phyloP scores from a whole-genome alignment of 2,329 filamentous ascomycete genomes.

The Sporothrix mexicana region DNA sequence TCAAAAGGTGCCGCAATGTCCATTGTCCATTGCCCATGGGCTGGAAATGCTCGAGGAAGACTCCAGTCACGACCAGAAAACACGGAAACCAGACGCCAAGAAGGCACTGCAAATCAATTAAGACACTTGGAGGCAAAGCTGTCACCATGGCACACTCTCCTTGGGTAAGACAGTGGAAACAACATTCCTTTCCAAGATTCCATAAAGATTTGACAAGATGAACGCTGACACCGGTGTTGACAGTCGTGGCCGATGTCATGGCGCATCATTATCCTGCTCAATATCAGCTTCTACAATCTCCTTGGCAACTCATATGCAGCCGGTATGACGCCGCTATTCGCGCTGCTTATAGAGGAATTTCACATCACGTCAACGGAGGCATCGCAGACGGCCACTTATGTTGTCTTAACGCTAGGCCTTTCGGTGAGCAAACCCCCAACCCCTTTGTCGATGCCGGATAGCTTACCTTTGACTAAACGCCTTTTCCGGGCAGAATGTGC shows the following conservation, averaged over 20 bases:
- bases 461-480: neutral
- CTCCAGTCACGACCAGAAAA: no score
- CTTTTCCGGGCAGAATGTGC: neutral
- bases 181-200: no score
- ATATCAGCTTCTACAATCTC: conserved; percentile 17
- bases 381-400: conserved; percentile 2
- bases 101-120: no score
- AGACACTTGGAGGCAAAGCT: no score
- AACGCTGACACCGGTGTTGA: neutral
- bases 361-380: neutral
- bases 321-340: conserved; percentile 6
- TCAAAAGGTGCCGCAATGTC: no score
- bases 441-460: no score
- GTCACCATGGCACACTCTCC: no score
- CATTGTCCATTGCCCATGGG: no score
- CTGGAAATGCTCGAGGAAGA: no score
- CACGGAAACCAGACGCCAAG: no score
- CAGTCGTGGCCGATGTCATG: conserved; percentile 16
- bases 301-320: conserved; percentile 4
- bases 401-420: conserved; percentile 4
- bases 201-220: no score
- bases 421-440: neutral
- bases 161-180: no score
- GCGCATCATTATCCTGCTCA: conserved; percentile 9
- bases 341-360: neutral